These are phyloP conservation scores for Lepidium campestre DNA, from an alignment of 441 rosid genomes.

Conservation along the genomic window DNA sequence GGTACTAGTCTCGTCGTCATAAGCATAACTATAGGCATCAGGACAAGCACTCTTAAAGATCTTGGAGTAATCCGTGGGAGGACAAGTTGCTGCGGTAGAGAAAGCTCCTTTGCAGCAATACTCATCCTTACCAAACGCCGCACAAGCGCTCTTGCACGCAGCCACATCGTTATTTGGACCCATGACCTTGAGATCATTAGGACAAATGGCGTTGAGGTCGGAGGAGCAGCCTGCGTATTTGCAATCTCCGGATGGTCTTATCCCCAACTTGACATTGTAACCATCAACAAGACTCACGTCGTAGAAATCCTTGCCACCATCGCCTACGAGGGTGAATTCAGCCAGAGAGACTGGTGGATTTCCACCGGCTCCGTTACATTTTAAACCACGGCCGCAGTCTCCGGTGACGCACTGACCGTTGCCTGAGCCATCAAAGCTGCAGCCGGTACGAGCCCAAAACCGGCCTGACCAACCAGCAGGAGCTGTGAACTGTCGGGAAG, in stretches of 20 bases:
- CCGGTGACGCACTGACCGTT: slow-evolving; percentile 69
- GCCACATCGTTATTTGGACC: slow-evolving; percentile 36
- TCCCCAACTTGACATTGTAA: slow-evolving; percentile 68
- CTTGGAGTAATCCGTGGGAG: slow-evolving; percentile 63
- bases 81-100: slow-evolving; percentile 58
- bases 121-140: slow-evolving; percentile 41
- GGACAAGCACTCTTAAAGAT: slow-evolving; percentile 85
- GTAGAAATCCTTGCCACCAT: slow-evolving; percentile 62
- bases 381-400: slow-evolving; percentile 57
- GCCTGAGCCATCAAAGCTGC: slow-evolving; percentile 58
- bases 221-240: slow-evolving; percentile 67
- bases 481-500: slow-evolving; percentile 43
- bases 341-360: slow-evolving; percentile 59
- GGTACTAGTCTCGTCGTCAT: slow-evolving; percentile 83
- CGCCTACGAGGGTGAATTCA: slow-evolving; percentile 59
- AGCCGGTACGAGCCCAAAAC: slow-evolving; percentile 77
- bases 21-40: slow-evolving; percentile 84
- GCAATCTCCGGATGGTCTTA: slow-evolving; percentile 64
- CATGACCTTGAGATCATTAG: slow-evolving; percentile 44
- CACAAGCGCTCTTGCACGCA: slow-evolving; percentile 87
- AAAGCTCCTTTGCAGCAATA: slow-evolving; percentile 74
- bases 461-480: slow-evolving; percentile 74
- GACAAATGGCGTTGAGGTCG: slow-evolving; percentile 67
- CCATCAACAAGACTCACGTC: slow-evolving; percentile 95
- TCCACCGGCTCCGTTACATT: slow-evolving; percentile 72